These are phyloP conservation scores for Silene noctiflora DNA, from an alignment of 179 eudicot genomes.

Conservation along the genomic window DNA sequence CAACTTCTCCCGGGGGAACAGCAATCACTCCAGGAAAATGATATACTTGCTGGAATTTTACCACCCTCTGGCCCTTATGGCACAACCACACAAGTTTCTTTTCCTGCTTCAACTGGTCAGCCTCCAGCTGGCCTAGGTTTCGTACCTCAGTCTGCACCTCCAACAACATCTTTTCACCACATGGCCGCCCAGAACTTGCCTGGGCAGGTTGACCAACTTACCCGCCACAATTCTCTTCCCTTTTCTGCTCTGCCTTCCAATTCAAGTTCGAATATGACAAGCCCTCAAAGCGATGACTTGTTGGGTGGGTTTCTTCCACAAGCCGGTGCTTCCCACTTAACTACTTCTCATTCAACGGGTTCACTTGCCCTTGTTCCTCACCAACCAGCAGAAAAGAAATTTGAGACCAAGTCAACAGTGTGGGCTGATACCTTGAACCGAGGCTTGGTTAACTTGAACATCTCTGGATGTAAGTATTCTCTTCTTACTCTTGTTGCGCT, in stretches of 20 bases:
- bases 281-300: conserved; percentile 29
- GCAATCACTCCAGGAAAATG: conserved; percentile 39
- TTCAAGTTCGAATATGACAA: conserved; percentile 29
- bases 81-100: conserved; percentile 26
- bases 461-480: conserved; percentile 81
- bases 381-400: conserved; percentile 60
- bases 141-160: conserved; percentile 43
- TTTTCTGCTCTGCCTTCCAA: conserved; percentile 29
- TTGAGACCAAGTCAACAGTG: conserved; percentile 86
- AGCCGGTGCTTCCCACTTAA: conserved; percentile 36
- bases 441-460: conserved; percentile 87
- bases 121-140: conserved; percentile 36
- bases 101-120: conserved; percentile 34
- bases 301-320: conserved; percentile 31
- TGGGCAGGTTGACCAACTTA: conserved; percentile 38
- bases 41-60: conserved; percentile 89
- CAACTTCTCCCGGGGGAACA: conserved; percentile 33
- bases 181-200: conserved; percentile 40
- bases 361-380: conserved; percentile 55
- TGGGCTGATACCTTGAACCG: conserved; percentile 97
- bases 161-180: conserved; percentile 25
- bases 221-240: conserved; percentile 31
- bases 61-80: conserved; percentile 69
- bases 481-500: neutral
- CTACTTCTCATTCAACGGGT: conserved; percentile 41